These are phyloP conservation scores for Coemansia sp. DNA, from an alignment of 192 early-diverging fungal genomes.

Conservation along the genomic window DNA sequence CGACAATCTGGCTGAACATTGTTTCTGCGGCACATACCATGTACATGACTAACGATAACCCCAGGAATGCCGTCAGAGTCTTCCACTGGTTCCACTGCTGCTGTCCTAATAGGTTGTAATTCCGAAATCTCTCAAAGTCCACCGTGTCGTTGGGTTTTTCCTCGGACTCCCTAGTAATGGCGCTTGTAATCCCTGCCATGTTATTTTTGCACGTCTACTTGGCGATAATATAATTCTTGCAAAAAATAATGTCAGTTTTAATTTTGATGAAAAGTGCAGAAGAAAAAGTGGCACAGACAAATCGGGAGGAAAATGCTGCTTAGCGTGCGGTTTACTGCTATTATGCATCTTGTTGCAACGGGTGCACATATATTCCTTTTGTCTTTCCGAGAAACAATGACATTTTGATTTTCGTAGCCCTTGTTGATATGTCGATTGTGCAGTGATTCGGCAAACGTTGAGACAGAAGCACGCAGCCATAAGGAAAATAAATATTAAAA, in stretches of 20 bases:
- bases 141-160: not conserved
- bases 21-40: slow-evolving; percentile 78
- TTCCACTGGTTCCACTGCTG: slow-evolving; percentile 33
- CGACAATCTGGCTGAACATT: slow-evolving; percentile 76
- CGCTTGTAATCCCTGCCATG: not conserved
- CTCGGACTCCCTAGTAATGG: not conserved
- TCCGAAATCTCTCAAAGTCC: slow-evolving; percentile 16
- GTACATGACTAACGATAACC: slow-evolving; percentile 64
- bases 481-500: not conserved
- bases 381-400: not conserved
- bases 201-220: not conserved
- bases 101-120: slow-evolving; percentile 46
- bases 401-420: not conserved
- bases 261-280: not conserved
- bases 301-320: not conserved
- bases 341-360: not conserved
- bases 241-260: not conserved
- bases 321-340: not conserved
- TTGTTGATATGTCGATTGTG: not conserved
- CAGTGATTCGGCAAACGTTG: not conserved
- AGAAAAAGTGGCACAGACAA: not conserved
- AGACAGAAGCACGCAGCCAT: not conserved
- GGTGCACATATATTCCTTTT: not conserved
- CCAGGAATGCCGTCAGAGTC: slow-evolving; percentile 20
- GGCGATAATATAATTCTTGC: slow-evolving; percentile 3